Conservation (phyloP, 306 rosid genomes). For the Dicorynia guianensis region DNA sequence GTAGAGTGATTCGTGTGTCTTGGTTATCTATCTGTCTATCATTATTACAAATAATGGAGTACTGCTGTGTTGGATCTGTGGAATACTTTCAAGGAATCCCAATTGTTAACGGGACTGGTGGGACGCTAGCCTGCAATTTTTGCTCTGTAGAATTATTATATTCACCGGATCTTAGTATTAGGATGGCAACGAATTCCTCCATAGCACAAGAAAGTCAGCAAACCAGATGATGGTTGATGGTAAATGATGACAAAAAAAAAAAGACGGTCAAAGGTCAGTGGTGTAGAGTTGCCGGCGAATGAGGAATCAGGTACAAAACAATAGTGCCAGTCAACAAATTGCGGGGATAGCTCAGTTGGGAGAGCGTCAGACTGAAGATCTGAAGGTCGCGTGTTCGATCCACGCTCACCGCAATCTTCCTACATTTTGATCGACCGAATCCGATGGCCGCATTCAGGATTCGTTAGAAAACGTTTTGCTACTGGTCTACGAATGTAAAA, state of each 20-base stretch:
- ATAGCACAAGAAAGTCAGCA: no score
- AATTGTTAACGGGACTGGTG: not conserved
- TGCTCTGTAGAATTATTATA: not conserved
- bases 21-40: not conserved
- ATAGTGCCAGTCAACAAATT: no score
- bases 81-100: not conserved
- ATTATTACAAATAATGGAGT: slow-evolving; percentile 16
- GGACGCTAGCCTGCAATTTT: not conserved
- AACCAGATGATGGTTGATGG: no score
- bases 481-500: no score
- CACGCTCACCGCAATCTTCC: slow-evolving; percentile 46
- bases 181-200: not conserved
- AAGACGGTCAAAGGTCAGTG: no score
- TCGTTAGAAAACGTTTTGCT: not conserved
- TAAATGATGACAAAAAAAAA: no score
- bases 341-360: slow-evolving; percentile 31
- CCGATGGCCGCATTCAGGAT: no score
- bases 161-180: not conserved
- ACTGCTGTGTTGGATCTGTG: not conserved
- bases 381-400: slow-evolving; percentile 43
- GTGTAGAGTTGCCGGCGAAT: no score
- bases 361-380: slow-evolving; percentile 37
- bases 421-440: not conserved
- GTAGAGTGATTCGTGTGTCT: not conserved
- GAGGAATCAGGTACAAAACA: no score